Conservation (phyloP, 73 alveolate species). For the Breviolum minutum region DNA sequence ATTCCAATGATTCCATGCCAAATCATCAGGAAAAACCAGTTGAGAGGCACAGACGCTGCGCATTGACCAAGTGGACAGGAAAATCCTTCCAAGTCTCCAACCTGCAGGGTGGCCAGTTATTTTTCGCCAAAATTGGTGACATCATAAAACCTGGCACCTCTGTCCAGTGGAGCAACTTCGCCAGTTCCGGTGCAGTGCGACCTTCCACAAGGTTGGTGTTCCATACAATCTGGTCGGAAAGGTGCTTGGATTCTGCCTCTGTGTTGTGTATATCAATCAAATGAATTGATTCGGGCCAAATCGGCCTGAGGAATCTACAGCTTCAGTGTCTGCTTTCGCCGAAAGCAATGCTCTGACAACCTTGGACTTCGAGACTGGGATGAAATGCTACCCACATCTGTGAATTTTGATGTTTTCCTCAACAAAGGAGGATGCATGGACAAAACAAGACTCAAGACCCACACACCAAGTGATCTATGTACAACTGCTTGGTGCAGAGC, state of each 20-base stretch:
- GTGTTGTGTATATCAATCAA: neutral
- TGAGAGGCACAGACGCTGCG: neutral
- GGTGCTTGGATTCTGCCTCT: neutral
- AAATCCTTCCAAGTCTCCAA: neutral
- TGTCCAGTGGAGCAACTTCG: constrained; percentile 9
- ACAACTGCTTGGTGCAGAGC: constrained; percentile 45
- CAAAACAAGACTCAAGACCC: neutral
- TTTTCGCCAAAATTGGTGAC: neutral
- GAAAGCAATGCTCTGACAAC: neutral
- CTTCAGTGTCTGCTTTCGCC: neutral
- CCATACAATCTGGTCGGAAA: neutral
- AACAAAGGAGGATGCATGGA: too few species aligned
- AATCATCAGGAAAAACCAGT: neutral
- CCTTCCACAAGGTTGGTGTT: neutral
- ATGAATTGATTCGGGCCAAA: too few species aligned
- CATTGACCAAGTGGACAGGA: neutral
- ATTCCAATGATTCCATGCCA: neutral
- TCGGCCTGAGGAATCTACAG: neutral
- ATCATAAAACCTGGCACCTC: constrained; percentile 18
- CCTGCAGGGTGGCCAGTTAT: neutral
- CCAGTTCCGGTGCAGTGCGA: constrained; percentile 33
- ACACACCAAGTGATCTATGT: constrained; percentile 24
- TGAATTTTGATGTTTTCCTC: neutral
- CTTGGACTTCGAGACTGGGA: neutral
- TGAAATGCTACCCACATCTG: neutral